phyloP scores from a whole-genome alignment of 192 early-diverging fungal species.

The Linnemannia zychae region DNA sequence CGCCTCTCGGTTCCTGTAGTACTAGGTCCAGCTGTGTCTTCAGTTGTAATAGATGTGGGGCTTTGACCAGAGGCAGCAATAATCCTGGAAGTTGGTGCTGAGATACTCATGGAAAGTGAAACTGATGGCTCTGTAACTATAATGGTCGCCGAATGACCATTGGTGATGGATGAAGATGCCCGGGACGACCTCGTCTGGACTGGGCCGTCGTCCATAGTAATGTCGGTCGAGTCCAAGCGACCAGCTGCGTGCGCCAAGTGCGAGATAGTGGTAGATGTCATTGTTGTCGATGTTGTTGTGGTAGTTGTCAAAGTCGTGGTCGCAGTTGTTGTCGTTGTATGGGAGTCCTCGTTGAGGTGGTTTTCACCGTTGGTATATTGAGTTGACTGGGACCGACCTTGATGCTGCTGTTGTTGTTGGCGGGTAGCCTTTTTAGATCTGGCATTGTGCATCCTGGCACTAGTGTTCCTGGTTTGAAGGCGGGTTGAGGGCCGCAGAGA shows the following conservation, averaged over 20 bases:
- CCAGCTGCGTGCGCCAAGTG: neutral
- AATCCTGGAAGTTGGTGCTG: slow-evolving; percentile 12
- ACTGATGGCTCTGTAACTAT: slow-evolving; percentile 10
- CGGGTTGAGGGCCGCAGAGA: slow-evolving; percentile 45
- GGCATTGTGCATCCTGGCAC: slow-evolving; percentile 33
- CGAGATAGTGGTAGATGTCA: slow-evolving; percentile 11
- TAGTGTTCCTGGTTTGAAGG: slow-evolving; percentile 50
- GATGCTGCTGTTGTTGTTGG: slow-evolving; percentile 41
- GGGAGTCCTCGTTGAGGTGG: neutral
- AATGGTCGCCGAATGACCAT: slow-evolving; percentile 5
- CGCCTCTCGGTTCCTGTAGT: slow-evolving; percentile 20
- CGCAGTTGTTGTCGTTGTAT: slow-evolving; percentile 14
- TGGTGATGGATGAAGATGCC: slow-evolving; percentile 7
- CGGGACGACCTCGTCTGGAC: slow-evolving; percentile 49
- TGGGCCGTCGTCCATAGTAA: slow-evolving; percentile 20
- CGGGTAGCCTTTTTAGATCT: slow-evolving; percentile 40
- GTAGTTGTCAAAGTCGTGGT: neutral
- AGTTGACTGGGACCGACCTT: slow-evolving; percentile 17
- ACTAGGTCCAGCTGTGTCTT: neutral
- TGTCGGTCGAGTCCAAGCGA: slow-evolving; percentile 10
- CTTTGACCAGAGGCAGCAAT: slow-evolving; percentile 11
- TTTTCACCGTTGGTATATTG: slow-evolving; percentile 35
- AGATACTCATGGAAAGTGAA: neutral
- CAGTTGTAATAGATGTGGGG: slow-evolving; percentile 28
- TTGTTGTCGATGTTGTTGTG: slow-evolving; percentile 7